Evolutionary conservation across 345 rosid genomes (phyloP).

Genomic region (Lagerstroemia speciosa): DNA sequence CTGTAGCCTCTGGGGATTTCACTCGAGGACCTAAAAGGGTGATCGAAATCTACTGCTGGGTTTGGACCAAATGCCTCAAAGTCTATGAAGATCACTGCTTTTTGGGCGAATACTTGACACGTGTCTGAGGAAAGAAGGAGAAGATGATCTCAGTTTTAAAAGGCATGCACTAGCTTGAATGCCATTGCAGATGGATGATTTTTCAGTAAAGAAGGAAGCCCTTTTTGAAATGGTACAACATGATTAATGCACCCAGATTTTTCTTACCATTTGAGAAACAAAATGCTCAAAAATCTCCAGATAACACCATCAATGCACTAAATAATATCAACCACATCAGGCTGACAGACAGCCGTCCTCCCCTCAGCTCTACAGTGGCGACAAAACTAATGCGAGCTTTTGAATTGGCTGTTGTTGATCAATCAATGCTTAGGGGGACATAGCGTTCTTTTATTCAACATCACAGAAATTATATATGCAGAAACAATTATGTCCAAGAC

Average conservation of each 20-base stretch:
- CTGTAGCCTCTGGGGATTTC: neutral
- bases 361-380: no score
- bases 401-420: neutral
- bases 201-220: neutral
- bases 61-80: neutral
- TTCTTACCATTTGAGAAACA: neutral
- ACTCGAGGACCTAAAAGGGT: neutral
- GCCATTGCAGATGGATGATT: neutral
- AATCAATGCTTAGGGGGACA: neutral
- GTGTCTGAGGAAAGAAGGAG: neutral
- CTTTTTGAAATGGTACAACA: neutral
- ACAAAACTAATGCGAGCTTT: neutral
- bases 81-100: neutral
- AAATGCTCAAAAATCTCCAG: neutral
- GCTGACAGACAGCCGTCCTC: no score
- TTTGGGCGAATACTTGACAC: neutral
- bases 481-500: neutral
- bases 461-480: neutral
- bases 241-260: neutral
- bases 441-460: neutral
- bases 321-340: neutral
- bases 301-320: neutral
- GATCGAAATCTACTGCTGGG: neutral
- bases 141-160: neutral
- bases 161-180: neutral